Evolutionary conservation across 2,329 filamentous ascomycete genomes (phyloP).

Genomic region (Domatiomyces catenatus): DNA sequence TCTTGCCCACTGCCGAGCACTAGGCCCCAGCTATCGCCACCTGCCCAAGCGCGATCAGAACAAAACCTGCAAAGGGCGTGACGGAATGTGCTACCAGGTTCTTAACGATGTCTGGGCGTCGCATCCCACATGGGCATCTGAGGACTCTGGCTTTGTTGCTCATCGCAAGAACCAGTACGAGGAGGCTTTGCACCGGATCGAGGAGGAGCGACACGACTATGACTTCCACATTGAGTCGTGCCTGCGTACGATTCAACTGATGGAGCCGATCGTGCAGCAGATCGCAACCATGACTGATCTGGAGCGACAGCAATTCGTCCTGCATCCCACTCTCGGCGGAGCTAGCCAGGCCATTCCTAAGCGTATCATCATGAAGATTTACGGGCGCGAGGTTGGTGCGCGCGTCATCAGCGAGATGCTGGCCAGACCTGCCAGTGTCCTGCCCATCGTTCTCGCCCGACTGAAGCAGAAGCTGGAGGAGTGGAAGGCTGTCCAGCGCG

Average conservation of each 20-base stretch:
- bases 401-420: slow-evolving; percentile 83
- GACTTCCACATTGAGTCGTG: slow-evolving; percentile 97
- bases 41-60: slow-evolving; percentile 80
- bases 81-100: slow-evolving; percentile 84
- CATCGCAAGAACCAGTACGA: slow-evolving; percentile 94
- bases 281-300: slow-evolving; percentile 62
- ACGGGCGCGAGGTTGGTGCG: slow-evolving; percentile 67
- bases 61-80: slow-evolving; percentile 82
- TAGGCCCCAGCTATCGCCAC: slow-evolving; percentile 86
- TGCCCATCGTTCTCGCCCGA: slow-evolving; percentile 74
- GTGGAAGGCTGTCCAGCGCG: slow-evolving; percentile 90
- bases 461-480: slow-evolving; percentile 95
- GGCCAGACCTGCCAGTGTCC: slow-evolving; percentile 63
- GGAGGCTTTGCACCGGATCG: slow-evolving; percentile 85
- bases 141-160: slow-evolving; percentile 93
- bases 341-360: slow-evolving; percentile 95
- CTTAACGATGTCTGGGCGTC: slow-evolving; percentile 98
- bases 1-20: slow-evolving; percentile 84
- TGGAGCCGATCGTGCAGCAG: slow-evolving; percentile 86
- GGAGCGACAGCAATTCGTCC: slow-evolving; percentile 59
- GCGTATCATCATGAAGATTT: slow-evolving; percentile 93
- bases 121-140: slow-evolving; percentile 95
- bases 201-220: slow-evolving; percentile 96
- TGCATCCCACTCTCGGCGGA: slow-evolving; percentile 72
- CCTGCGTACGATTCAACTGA: slow-evolving; percentile 82